phyloP scores from a whole-genome alignment of 257 asterid genomes.

The Solanum stenotomum region DNA sequence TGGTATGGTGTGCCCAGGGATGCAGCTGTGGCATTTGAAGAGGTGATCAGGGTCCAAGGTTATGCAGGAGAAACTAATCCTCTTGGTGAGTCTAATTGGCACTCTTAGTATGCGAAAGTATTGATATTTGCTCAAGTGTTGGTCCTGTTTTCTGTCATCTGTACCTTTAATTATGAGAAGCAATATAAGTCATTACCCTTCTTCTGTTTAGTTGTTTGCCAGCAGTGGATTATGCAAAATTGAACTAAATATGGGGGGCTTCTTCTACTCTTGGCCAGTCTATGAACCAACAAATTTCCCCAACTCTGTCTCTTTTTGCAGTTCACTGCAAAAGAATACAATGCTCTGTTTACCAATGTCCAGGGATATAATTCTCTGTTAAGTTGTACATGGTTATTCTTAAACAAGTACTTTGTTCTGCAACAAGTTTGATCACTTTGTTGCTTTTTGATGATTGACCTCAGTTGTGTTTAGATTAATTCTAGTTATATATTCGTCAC shows the following conservation, averaged over 20 bases:
- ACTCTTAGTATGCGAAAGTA: neutral
- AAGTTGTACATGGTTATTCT: neutral
- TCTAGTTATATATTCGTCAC: neutral
- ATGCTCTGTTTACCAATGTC: neutral
- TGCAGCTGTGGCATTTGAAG: slow-evolving; percentile 95
- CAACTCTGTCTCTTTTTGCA: neutral
- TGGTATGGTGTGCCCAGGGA: slow-evolving; percentile 98
- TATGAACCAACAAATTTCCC: neutral
- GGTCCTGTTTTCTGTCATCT: neutral
- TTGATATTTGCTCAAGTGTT: neutral
- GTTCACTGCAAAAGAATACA: neutral
- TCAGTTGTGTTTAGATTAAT: neutral
- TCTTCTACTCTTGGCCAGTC: neutral
- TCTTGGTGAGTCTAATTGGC: slow-evolving; percentile 46
- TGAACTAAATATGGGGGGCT: neutral
- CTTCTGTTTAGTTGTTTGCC: neutral
- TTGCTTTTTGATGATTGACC: neutral
- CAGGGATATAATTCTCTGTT: neutral
- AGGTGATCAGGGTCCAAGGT: slow-evolving; percentile 87
- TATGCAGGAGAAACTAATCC: slow-evolving; percentile 97
- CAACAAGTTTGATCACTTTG: neutral
- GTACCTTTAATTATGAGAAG: neutral
- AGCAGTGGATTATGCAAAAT: neutral
- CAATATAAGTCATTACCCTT: neutral
- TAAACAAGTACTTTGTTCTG: neutral